Base-by-base conservation (phyloP, 768 basidiomycete genomes). In the Chalciporus pseudorubinellus region DNA sequence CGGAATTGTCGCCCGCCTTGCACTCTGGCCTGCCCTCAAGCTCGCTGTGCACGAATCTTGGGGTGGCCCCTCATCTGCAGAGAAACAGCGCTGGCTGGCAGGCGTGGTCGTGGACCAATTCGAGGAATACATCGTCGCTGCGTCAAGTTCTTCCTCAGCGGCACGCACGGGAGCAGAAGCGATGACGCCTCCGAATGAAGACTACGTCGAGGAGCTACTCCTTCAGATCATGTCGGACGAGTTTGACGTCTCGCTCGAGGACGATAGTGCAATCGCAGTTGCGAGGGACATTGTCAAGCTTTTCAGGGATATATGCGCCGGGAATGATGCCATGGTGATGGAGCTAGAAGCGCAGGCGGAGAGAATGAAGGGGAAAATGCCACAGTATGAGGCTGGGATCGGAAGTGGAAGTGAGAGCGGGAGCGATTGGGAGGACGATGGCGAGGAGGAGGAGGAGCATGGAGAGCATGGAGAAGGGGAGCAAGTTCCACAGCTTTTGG, bases 71-170 rank as follows among this genome's bases (percentile, higher is more conserved):
- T 81, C 82, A 22, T 79, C 80, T 10, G 63, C 68, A 6, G 74
- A 73, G n/a, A 97, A 95, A 72, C 83, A 85, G 41, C 87, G 82
- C 19, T 95, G 92, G 90, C 77, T 97, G 16, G 89, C 89, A 11
- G 84, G 86, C 6, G 79, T 81, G 36, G 77, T 94, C 63, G 86
- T 91, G 58, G 86, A 94, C 66, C 79, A 85, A 7, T 91, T 92
- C 64, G 86, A 89, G 59, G 68, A 77, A 42, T 76, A 78, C 53
- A 52, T 72, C 55, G 67, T 58, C 70, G 1, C 75, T 8, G 14
- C 34, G n/a, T 16, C 31, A 31, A 11, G 13, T 70, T 6, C 51
- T 8, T 20, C 49, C 4, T 22, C 22, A 4, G 14, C 46, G 8
- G 31, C 28, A 28, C 18, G 42, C 9, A n/a, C 45, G n/a, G 19